Evolutionary conservation across 1,284 basidiomycete genomes (phyloP).

Genomic region (Puccinia triticina): DNA sequence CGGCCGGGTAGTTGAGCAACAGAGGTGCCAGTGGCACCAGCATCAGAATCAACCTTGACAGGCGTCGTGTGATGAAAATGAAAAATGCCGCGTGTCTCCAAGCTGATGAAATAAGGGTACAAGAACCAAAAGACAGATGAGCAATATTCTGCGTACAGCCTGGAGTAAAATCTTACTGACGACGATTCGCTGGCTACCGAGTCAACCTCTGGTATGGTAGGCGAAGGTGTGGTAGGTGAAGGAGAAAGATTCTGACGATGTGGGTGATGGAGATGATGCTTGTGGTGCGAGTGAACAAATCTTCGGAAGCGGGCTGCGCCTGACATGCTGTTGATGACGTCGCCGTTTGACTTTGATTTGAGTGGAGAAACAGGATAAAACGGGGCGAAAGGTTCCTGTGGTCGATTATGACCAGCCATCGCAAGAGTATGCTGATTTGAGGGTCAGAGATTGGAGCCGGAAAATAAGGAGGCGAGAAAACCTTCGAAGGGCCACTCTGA

Average conservation of each 20-base stretch:
- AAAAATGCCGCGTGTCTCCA: neutral
- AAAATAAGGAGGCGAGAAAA: neutral
- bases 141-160: too few relatives aligned
- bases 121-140: neutral
- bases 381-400: neutral
- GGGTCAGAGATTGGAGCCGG: neutral
- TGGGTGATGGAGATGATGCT: neutral
- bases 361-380: neutral
- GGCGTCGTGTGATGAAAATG: neutral
- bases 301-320: neutral
- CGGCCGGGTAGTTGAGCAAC: conserved; percentile 36
- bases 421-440: neutral
- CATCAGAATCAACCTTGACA: conserved; percentile 15
- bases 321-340: neutral
- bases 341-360: neutral
- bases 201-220: neutral
- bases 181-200: neutral
- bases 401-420: neutral
- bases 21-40: conserved; percentile 18
- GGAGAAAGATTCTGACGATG: neutral
- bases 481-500: neutral
- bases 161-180: neutral
- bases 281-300: neutral
- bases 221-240: neutral
- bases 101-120: neutral